Evolutionary conservation across 176 grass and related monocot species (phyloP), one percentile per base, ranked within the genome.

Genomic region (Ensete glaucum): DNA sequence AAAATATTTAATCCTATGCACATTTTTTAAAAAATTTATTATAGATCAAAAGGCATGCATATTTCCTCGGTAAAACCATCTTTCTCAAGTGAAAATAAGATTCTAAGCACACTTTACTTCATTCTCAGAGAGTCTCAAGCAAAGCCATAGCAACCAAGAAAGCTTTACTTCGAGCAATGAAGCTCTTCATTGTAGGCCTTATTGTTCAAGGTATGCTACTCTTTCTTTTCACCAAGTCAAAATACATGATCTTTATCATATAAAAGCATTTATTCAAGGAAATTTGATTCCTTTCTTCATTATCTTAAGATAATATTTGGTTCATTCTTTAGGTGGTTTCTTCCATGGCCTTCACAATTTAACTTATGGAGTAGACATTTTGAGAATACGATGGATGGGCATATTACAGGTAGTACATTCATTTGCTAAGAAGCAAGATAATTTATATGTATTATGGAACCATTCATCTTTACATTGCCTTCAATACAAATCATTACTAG

Each of bases 131-230:
- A 72, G 76, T 81, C 62, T 20, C 85, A 43, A 55, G 87, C 74
- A 89, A 62, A 63, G 20, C 50, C 5, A 8, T 77, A 20, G 82
- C 85, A 64, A 92, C 86, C 52, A 87, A 84, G 62, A 92, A 87
- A 64, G 89, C 85, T 8, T 17, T 87, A 8, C 58, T 96, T 8
- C 51, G 89, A 11, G 82, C 87, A 62, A 13, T 79, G 26, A 96
- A 96, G 63, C 80, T 96, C 16, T 92, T 92, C 71, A 56, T 88
- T 75, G 53, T 89, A 15, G 92, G 92, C 58, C 72, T 96, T 25
- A 9, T 96, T 56, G 69, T 96, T 2, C 89, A 96, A 89, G 89
- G 92, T 96, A 91, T 21, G 49, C 75, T 20, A 74, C 76, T 80
- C 66, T 60, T 53, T 52, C 22, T 27, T 25, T 57, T 9, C 70